Base-by-base conservation (phyloP, 345 rosid genomes). In the Citrus hindsii region DNA sequence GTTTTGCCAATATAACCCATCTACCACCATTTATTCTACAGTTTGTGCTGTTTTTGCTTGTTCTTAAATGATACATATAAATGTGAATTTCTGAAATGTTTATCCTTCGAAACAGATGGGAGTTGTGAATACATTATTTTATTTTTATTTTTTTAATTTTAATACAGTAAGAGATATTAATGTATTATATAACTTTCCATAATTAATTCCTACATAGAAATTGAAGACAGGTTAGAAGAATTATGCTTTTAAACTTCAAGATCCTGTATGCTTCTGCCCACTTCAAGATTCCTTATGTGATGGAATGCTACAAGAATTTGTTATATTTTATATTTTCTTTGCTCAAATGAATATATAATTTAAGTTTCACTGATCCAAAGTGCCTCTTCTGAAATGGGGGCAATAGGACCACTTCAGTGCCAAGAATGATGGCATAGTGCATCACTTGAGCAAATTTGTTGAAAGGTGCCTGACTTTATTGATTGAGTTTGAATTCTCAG, bases 1-100 rank as follows among this genome's bases (percentile, higher is more conserved):
- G 58, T 51, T 64, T 75, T 51, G 75, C 68, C 76, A 74, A 66
- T 59, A 51, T 22, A 22, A 67, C 74, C 64, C 64, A 63, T 25
- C 19, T 37, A 60, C 37, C 74, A 69, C 63, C 30, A 60, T 73
- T 59, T 74, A 24, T 74, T 60, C 25, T 27, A 8, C 51, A 46
- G 25, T 37, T 38, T 35, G 22, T 73, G 55, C 53, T 30, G 7
- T 3, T 73, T 53, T 33, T 73, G 51, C 32, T 73, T 72, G 32
- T 72, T 19, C 25, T 32, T 28, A 25, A 13, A 21, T 51, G 18
- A 51, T 51, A 30, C 56, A 38, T 67, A 38, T 24, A 40, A n/a
- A 68, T 67, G 53, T 67, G 28, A 37, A 37, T 38, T 10, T 72
- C 9, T 55, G 24, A 55, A 69, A 28, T 24, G 73, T 9, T 71